These are phyloP conservation scores for Diutina catenulata DNA, from an alignment of 1,139 yeast species.

Conservation along the genomic window DNA sequence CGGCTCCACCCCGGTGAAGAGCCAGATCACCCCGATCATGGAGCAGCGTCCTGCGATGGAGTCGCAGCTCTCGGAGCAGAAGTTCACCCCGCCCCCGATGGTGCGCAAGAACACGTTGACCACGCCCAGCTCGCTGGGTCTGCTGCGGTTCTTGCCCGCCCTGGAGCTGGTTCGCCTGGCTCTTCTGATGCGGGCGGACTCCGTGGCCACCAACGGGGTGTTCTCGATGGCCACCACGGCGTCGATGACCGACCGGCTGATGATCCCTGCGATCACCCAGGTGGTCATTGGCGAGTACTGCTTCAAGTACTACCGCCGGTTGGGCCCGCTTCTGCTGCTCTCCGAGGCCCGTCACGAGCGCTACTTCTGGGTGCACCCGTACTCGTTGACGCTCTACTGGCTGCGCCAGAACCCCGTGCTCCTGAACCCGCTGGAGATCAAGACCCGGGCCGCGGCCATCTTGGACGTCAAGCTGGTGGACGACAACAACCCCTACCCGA, in stretches of 20 bases:
- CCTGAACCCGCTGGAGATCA: conserved; percentile 52
- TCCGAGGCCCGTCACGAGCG: conserved; percentile 81
- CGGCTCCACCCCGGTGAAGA: background rate
- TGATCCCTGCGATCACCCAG: conserved; percentile 84
- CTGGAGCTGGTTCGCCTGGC: conserved; percentile 3
- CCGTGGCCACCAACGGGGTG: background rate
- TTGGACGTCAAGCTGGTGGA: conserved; percentile 67
- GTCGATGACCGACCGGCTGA: conserved; percentile 58
- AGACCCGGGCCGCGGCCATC: conserved; percentile 75
- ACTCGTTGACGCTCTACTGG: conserved; percentile 87
- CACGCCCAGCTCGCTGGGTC: background rate
- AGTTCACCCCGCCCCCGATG: background rate
- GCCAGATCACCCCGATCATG: background rate
- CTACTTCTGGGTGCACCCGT: conserved; percentile 95
- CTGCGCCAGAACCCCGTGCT: conserved; percentile 70
- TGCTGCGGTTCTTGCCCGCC: conserved; percentile 1
- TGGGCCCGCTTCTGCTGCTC: conserved; percentile 64
- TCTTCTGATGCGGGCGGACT: background rate
- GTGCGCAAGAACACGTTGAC: background rate
- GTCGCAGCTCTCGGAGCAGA: background rate
- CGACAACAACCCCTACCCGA: conserved; percentile 81
- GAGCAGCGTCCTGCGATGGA: background rate
- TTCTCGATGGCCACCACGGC: conserved; percentile 59
- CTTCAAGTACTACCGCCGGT: conserved; percentile 72
- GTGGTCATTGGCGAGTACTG: conserved; percentile 88